Evolutionary conservation across 139 green algal genomes (phyloP).

Genomic region (Spirogloea muscicola): DNA sequence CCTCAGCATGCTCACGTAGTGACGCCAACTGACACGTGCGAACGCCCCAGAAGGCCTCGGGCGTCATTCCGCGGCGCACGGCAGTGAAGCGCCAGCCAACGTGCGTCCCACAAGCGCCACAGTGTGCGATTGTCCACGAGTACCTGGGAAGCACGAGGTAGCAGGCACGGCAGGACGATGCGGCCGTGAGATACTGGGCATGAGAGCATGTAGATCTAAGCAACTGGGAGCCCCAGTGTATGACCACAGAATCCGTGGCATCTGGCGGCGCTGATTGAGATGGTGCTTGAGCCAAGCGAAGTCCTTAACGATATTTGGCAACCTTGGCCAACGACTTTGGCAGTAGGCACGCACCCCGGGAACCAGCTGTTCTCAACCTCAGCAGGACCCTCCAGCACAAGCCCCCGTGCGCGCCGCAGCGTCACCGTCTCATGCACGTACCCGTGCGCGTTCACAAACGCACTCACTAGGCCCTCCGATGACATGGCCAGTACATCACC

Average conservation of each 20-base stretch:
- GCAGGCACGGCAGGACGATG: no score
- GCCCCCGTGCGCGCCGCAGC: constrained; percentile 21
- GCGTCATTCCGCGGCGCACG: not conserved
- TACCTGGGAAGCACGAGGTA: no score
- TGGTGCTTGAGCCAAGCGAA: no score
- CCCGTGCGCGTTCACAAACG: constrained; percentile 41
- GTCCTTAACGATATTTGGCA: no score
- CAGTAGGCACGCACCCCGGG: constrained; percentile 31
- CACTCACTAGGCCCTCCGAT: constrained; percentile 23
- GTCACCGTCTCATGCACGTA: constrained; percentile 45
- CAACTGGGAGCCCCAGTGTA: no score
- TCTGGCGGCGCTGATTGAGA: no score
- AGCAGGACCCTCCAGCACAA: constrained; percentile 27
- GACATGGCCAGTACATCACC: constrained; percentile 39
- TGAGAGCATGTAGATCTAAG: no score
- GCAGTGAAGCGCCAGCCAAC: constrained; percentile 43
- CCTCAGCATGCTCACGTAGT: no score
- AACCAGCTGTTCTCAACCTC: constrained; percentile 48
- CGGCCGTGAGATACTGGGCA: no score
- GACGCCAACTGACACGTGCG: constrained; percentile 20
- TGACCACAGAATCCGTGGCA: no score
- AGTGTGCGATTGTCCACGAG: constrained; percentile 42
- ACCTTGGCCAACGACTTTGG: no score
- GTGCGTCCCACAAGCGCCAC: constrained; percentile 18
- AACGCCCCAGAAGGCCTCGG: constrained; percentile 33